Conservation (phyloP, 768 basidiomycete species). For the Calvatia gigantea region DNA sequence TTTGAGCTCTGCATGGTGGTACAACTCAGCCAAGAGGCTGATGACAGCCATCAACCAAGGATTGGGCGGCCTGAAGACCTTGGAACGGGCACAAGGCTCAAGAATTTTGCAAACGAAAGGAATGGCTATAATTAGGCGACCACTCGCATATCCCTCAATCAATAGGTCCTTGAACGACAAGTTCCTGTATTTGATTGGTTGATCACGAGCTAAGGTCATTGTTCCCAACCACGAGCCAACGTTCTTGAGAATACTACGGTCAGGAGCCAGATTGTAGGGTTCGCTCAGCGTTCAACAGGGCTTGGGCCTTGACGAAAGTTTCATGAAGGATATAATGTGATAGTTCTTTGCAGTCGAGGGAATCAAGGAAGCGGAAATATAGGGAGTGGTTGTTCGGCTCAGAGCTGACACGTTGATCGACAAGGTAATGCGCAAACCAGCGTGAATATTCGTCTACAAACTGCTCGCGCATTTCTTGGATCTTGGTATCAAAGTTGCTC, state of each 20-base stretch:
- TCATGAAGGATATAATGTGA: constrained; percentile 87
- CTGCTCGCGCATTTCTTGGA: constrained; percentile 79
- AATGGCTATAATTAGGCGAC: constrained; percentile 88
- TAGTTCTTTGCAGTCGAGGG: constrained; percentile 64
- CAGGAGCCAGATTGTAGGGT: constrained; percentile 81
- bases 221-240: constrained; percentile 93
- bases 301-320: constrained; percentile 83
- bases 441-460: constrained; percentile 82
- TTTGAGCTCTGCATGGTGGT: constrained; percentile 94
- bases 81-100: constrained; percentile 85
- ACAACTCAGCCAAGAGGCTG: constrained; percentile 89
- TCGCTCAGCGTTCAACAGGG: constrained; percentile 87
- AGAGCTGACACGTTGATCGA: constrained; percentile 91
- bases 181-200: constrained; percentile 90
- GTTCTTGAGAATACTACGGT: constrained; percentile 88
- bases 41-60: constrained; percentile 98
- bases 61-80: constrained; percentile 93
- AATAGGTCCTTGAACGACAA: constrained; percentile 97
- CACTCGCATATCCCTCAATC: constrained; percentile 90
- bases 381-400: constrained; percentile 97
- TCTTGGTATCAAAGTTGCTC: constrained; percentile 86
- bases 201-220: constrained; percentile 89
- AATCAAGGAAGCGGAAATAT: constrained; percentile 91
- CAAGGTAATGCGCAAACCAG: constrained; percentile 98
- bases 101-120: constrained; percentile 98